These are phyloP conservation scores for Thelonectria rubi DNA, from an alignment of 2,329 filamentous ascomycete genomes.

Conservation along the genomic window DNA sequence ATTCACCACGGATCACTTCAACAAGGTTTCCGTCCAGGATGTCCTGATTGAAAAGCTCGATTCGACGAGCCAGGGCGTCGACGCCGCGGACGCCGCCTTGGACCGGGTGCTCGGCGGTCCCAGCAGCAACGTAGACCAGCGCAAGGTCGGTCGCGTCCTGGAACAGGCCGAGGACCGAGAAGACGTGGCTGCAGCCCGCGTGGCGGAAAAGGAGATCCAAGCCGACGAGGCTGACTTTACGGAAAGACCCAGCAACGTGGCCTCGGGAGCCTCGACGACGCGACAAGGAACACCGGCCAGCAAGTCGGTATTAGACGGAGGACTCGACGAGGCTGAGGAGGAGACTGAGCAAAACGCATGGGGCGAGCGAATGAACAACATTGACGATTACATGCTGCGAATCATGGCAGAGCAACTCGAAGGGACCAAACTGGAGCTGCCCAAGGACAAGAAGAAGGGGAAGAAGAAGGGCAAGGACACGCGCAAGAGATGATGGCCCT, in stretches of 20 bases:
- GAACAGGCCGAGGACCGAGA: constrained; percentile 93
- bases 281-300: constrained; percentile 61
- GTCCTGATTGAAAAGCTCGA: constrained; percentile 71
- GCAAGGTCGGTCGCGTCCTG: constrained; percentile 74
- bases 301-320: constrained; percentile 47
- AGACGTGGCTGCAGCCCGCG: constrained; percentile 86
- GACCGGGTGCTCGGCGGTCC: constrained; percentile 81
- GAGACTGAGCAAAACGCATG: constrained; percentile 66
- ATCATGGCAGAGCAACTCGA: constrained; percentile 72
- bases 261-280: constrained; percentile 60
- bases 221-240: constrained; percentile 88
- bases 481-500: constrained; percentile 54
- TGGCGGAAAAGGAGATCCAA: constrained; percentile 88
- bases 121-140: constrained; percentile 68
- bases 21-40: constrained; percentile 77
- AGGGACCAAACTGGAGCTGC: constrained; percentile 68
- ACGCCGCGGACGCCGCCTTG: constrained; percentile 83
- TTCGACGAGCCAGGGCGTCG: constrained; percentile 59
- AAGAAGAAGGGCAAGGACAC: constrained; percentile 69
- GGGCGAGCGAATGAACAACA: constrained; percentile 65
- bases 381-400: constrained; percentile 80
- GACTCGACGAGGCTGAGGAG: constrained; percentile 45
- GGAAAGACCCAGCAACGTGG: constrained; percentile 63
- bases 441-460: constrained; percentile 70
- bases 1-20: constrained; percentile 97